phyloP scores from a whole-genome alignment of 106 monocot species.

The Alisma plantagoaquatica region DNA sequence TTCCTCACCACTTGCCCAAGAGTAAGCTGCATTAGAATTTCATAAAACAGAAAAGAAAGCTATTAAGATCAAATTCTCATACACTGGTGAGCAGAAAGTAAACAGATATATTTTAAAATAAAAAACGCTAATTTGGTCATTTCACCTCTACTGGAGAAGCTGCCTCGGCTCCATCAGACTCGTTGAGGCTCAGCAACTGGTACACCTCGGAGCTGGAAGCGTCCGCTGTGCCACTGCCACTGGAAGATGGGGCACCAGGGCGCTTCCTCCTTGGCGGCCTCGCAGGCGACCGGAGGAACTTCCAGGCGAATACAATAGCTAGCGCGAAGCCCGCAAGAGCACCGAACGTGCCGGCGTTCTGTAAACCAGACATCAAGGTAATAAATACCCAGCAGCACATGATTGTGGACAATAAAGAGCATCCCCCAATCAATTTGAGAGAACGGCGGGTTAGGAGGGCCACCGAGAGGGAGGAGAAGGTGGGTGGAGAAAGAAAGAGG shows the following conservation, averaged over 20 bases:
- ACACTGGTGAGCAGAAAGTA: too few species aligned
- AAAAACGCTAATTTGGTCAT: too few species aligned
- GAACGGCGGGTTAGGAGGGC: too few species aligned
- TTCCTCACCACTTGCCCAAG: too few species aligned
- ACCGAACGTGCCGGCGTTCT: not conserved
- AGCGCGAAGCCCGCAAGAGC: slow-evolving; percentile 1
- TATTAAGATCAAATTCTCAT: not conserved
- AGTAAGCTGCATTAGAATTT: too few species aligned
- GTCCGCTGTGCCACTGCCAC: not conserved
- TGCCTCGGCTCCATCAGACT: not conserved
- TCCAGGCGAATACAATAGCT: slow-evolving; percentile 1
- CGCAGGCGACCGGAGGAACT: not conserved
- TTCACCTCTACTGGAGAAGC: not conserved
- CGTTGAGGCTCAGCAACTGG: not conserved
- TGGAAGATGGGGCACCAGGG: not conserved
- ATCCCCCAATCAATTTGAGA: too few species aligned
- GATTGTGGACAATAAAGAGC: too few species aligned
- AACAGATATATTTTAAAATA: too few species aligned
- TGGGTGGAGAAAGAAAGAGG: not conserved
- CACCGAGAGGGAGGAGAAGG: too few species aligned
- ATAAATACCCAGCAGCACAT: too few species aligned
- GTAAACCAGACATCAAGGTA: too few species aligned
- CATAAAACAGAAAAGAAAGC: not conserved
- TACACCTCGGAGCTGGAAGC: not conserved
- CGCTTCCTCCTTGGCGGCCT: not conserved